Evolutionary conservation across 371 early-diverging fungal genomes (phyloP).

Genomic region (Mortierella sp.): DNA sequence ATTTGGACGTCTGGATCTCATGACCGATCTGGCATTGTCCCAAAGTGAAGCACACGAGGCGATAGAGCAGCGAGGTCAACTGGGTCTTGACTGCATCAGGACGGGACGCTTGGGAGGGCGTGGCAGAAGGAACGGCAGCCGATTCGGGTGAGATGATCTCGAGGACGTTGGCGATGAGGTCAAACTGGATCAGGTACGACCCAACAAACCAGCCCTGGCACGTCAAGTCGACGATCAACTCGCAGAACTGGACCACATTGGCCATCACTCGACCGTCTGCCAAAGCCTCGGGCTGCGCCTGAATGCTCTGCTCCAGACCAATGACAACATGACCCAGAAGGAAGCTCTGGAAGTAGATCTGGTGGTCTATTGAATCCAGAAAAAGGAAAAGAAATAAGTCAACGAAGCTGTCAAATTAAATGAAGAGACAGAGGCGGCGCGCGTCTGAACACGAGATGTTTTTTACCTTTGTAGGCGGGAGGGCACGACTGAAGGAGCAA

Average conservation of each 20-base stretch:
- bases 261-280: conserved; percentile 61
- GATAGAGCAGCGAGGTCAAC: conserved; percentile 68
- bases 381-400: background rate
- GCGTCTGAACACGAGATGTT: background rate
- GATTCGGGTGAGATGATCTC: conserved; percentile 64
- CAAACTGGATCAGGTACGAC: conserved; percentile 68
- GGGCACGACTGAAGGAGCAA: conserved; percentile 60
- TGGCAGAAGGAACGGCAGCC: conserved; percentile 17
- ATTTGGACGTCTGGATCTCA: conserved; percentile 39
- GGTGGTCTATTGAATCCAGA: conserved; percentile 24
- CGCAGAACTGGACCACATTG: conserved; percentile 71
- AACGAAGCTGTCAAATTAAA: background rate
- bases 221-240: conserved; percentile 76
- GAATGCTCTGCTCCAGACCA: conserved; percentile 65
- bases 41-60: conserved; percentile 67
- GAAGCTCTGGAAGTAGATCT: conserved; percentile 70
- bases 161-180: conserved; percentile 68
- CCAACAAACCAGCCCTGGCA: conserved; percentile 75
- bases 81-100: conserved; percentile 32
- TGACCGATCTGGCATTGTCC: conserved; percentile 45
- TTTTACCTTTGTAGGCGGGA: conserved; percentile 60
- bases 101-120: conserved; percentile 28
- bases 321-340: conserved; percentile 70
- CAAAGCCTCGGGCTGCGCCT: conserved; percentile 63
- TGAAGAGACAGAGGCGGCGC: background rate